Base-by-base conservation (phyloP, 106 monocot species). In the Ottelia alismoides region DNA sequence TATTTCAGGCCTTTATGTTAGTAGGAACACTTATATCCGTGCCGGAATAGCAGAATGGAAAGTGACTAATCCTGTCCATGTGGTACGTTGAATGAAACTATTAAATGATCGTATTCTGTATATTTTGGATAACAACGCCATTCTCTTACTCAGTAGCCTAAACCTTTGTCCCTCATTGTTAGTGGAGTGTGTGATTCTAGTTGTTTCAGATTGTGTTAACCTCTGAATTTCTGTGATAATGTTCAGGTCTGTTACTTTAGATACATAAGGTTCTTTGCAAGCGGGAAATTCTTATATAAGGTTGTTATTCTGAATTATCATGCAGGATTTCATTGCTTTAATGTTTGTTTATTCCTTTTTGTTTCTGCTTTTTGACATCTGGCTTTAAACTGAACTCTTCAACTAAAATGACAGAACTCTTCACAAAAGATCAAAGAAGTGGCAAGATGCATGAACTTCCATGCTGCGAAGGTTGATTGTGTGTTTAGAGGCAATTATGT, bases 201-300 rank as follows among this genome's bases (percentile, higher is more conserved):
- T n/a, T n/a, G n/a, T n/a, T n/a, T n/a, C n/a, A n/a, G n/a, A n/a
- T n/a, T n/a, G n/a, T n/a, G n/a, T n/a, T n/a, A n/a, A n/a, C n/a
- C n/a, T n/a, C n/a, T n/a, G n/a, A n/a, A n/a, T n/a, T n/a, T 43
- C 19, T n/a, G 31, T 31, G 14, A 18, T 63, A 23, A 52, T 49
- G 27, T 77, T 48, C 58, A 98, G 85, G 98, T 90, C 25, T 98
- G 98, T 65, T 98, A 98, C 65, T 98, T 58, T 45, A 82, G 85
- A 0, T 98, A 98, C 56, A 52, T 98, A 51, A 78, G 90, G 62
- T 98, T 98, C 73, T 90, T 72, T 55, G 70, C 79, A 27, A 80
- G 74, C 52, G 98, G 85, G 26, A 90, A 83, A 51, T 90, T 98
- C 32, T 73, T 98, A 20, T 90, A 89, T 65, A 98, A 98, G 90